Percentiles rank a stretch among this genome's conserved stretches.
These are phyloP conservation scores for barrel medic (Medicago truncatula) DNA, from an alignment of 306 rosid species.

Conservation along the genomic window DNA sequence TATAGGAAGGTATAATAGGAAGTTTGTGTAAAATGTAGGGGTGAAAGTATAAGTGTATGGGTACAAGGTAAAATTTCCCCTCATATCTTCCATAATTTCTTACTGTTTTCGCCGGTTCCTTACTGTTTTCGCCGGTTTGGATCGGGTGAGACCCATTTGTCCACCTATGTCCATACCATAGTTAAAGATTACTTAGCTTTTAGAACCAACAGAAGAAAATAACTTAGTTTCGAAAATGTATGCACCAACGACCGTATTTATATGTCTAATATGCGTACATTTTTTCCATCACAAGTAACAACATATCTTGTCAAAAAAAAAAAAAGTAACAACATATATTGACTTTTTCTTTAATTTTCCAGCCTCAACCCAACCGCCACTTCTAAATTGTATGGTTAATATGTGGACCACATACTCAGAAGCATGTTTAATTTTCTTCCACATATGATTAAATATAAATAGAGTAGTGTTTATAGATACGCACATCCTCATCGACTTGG, in stretches of 20 bases:
- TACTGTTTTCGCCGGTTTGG: no score
- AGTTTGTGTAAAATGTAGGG: no score
- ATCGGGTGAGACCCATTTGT: no score
- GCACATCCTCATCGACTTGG: neutral
- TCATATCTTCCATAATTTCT: no score
- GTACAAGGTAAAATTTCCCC: no score
- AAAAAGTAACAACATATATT: no score
- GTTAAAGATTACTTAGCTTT: neutral
- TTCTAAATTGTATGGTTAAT: neutral
- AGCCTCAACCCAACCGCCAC: neutral
- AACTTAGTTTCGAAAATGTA: neutral
- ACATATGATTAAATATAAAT: no score
- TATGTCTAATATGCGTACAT: neutral
- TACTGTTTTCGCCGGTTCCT: no score
- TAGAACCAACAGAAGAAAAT: no score
- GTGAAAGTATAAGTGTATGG: no score
- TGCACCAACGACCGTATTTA: neutral
- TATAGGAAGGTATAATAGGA: no score
- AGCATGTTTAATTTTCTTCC: neutral
- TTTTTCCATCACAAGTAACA: neutral
- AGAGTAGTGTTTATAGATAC: neutral
- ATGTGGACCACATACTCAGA: neutral
- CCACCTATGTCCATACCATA: neutral
- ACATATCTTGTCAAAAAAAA: no score
- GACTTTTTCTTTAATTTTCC: neutral